Evolutionary conservation across 345 rosid species (phyloP), one percentile per base, ranked within the genome.

Genomic region (Brassica carinata): DNA sequence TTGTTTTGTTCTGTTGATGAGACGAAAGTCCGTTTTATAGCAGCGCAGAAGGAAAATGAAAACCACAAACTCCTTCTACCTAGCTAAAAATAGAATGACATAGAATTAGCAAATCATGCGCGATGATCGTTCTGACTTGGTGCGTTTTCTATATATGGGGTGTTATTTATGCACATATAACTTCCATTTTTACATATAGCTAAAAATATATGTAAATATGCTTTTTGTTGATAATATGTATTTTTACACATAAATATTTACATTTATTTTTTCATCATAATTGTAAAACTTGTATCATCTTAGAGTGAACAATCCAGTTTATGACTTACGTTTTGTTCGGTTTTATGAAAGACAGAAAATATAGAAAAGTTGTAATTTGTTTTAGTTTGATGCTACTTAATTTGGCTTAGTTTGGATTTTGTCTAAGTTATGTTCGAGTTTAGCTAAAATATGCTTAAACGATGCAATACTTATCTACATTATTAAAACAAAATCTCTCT

Each of bases 91-190:
- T 72, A 78, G 55, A 53, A 11, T 23, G n/a, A n/a, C 27, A 7
- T 8, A 2, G 62, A 51, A 36, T 48, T 17, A 64, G 71, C 10
- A 26, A 78, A 26, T 34, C 14, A 53, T 36, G 59, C 51, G 3
- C 14, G 31, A 38, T n/a, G 14, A 38, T 76, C 62, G 18, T 57
- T 65, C 38, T 7, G 68, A 79, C 68, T 66, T 66, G 63, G 77
- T 66, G 17, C 19, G 9, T 64, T 66, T 71, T 66, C 81, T 78
- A 51, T 71, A 64, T n/a, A 64, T 64, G 76, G 76, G 36, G 18
- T 51, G 58, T 51, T 51, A 51, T 51, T 14, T 51, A 51, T 51
- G 53, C 4, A 13, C n/a, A 45, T 45, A 3, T 51, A 51, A 51
- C 58, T 51, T 51, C 58, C 17, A 48, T 51, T 51, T 51, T n/a